phyloP scores from a whole-genome alignment of 2,329 filamentous ascomycete species.

The Alternaria metachromatica region DNA sequence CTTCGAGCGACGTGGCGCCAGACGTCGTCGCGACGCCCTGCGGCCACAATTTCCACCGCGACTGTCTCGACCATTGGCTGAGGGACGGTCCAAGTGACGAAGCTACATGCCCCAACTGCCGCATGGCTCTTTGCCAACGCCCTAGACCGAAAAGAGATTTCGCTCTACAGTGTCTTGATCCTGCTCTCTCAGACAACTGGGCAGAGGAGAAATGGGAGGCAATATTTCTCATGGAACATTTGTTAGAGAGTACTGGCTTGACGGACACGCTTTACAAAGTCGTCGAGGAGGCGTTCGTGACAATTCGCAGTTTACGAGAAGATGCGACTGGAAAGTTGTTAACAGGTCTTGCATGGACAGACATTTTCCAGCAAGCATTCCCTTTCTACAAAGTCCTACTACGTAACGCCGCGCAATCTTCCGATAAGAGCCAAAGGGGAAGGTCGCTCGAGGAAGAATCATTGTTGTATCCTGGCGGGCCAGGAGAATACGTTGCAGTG shows the following conservation, averaged over 20 bases:
- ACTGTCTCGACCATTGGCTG: background rate
- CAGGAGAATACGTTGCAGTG: background rate
- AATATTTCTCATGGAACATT: background rate
- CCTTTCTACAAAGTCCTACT: background rate
- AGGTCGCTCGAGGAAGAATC: background rate
- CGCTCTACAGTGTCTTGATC: background rate
- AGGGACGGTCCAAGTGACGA: background rate
- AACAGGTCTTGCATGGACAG: background rate
- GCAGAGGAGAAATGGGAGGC: background rate
- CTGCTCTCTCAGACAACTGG: background rate
- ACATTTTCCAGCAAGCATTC: background rate
- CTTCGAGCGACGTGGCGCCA: too few relatives aligned
- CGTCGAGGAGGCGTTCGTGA: background rate
- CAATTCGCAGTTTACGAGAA: background rate
- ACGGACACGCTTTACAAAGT: background rate
- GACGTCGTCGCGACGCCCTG: background rate
- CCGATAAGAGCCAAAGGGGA: background rate
- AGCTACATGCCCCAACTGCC: background rate
- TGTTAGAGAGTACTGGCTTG: background rate
- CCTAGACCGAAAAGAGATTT: background rate
- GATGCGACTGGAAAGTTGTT: background rate
- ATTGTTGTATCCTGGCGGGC: background rate
- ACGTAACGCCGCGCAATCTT: background rate
- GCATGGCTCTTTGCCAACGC: background rate
- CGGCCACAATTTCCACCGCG: background rate